Conservation (phyloP, 257 asterid genomes). For the Galeopsis tetrahit region DNA sequence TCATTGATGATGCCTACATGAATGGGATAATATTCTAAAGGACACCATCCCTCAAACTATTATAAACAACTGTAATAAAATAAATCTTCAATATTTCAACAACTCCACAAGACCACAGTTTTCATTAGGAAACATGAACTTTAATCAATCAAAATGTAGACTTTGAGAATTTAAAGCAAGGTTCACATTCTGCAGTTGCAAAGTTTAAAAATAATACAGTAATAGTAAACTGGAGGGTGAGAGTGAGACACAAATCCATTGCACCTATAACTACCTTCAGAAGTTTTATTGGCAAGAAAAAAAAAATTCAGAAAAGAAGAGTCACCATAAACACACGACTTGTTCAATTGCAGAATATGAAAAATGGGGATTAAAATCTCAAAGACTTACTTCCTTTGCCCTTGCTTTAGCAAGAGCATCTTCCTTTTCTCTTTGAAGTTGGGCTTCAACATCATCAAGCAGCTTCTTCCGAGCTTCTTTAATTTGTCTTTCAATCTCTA, state of each 20-base stretch:
- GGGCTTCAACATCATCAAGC: slow-evolving; percentile 72
- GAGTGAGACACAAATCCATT: slow-evolving; percentile 7
- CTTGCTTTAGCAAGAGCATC: slow-evolving; percentile 84
- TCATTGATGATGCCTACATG: slow-evolving; percentile 2
- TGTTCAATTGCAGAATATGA: slow-evolving; percentile 2
- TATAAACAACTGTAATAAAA: neutral
- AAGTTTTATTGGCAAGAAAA: neutral
- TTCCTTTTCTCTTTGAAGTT: slow-evolving; percentile 81
- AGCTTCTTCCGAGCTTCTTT: slow-evolving; percentile 72
- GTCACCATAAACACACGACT: neutral
- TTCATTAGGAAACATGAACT: neutral
- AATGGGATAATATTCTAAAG: neutral
- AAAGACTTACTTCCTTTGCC: slow-evolving; percentile 75
- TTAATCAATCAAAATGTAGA: neutral
- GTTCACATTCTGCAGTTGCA: neutral
- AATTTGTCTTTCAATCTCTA: slow-evolving; percentile 67
- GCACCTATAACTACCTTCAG: neutral
- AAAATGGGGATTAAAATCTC: neutral
- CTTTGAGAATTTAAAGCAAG: neutral
- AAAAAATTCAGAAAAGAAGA: neutral
- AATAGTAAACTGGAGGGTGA: neutral
- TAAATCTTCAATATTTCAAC: neutral
- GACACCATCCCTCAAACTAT: neutral
- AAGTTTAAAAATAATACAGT: neutral
- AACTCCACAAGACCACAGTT: neutral